Percentiles rank a stretch among this genome's conserved stretches.
phyloP scores from a whole-genome alignment of 1,139 yeast species.

The Torulaspora pretoriensis region DNA sequence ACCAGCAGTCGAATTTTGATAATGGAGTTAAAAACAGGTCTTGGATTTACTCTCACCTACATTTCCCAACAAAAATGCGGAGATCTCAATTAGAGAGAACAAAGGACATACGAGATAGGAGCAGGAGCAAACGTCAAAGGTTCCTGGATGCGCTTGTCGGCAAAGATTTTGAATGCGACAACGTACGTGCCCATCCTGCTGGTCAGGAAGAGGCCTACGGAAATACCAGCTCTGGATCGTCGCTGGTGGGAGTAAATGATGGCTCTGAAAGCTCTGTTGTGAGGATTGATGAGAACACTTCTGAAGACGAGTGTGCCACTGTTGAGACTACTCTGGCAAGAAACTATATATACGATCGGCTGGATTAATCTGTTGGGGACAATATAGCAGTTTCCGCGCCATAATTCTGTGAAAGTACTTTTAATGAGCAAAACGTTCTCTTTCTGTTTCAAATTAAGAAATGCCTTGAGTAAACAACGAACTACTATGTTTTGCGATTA shows the following conservation, averaged over 20 bases:
- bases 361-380: no score
- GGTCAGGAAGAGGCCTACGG: neutral
- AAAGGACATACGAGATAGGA: slow-evolving; percentile 6
- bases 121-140: slow-evolving; percentile 4
- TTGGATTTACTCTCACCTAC: neutral
- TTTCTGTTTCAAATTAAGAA: no score
- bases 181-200: neutral
- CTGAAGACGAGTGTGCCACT: slow-evolving; percentile 14
- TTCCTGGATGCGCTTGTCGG: neutral
- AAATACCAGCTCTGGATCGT: neutral
- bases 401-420: no score
- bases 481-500: no score
- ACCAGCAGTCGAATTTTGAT: neutral
- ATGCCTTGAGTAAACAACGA: no score
- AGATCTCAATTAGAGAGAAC: slow-evolving; percentile 15
- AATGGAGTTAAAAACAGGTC: neutral
- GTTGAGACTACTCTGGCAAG: slow-evolving; percentile 22
- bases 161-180: neutral
- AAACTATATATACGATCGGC: slow-evolving; percentile 17
- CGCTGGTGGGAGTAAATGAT: neutral
- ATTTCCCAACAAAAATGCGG: slow-evolving; percentile 17
- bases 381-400: no score
- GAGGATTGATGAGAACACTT: neutral
- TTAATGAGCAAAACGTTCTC: no score
- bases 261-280: neutral